Evolutionary conservation across 306 rosid genomes (phyloP).

Genomic region (Pueraria montana): DNA sequence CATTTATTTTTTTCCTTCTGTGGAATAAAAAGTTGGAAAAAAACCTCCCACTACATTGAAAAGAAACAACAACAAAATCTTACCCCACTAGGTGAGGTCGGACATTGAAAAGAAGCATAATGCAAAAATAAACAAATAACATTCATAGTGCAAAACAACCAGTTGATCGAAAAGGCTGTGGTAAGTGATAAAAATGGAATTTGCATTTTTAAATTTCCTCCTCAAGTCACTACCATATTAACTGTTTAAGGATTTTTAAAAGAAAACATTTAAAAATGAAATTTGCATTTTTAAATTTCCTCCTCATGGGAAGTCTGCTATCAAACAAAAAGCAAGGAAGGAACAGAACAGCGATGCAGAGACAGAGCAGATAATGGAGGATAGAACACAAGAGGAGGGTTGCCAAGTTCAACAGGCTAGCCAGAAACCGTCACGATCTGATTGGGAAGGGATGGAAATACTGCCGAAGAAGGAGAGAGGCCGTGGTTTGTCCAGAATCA

Average conservation of each 20-base stretch:
- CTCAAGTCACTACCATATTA: conserved; percentile 2
- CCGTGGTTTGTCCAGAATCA: background rate
- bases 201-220: background rate
- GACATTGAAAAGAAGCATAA: conserved; percentile 30
- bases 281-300: too few relatives aligned
- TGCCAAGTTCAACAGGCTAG: background rate
- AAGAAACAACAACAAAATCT: background rate
- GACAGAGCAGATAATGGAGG: background rate
- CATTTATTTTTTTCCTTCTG: background rate
- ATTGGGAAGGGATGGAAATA: background rate
- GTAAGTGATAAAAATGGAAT: background rate
- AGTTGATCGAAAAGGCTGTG: conserved; percentile 3
- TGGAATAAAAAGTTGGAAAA: conserved; percentile 2
- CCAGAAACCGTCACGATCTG: background rate
- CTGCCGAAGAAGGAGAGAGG: background rate
- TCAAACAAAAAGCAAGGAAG: background rate
- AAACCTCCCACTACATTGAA: background rate
- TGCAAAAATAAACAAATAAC: conserved; percentile 6
- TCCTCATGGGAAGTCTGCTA: background rate
- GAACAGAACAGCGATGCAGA: background rate
- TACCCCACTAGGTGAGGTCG: background rate
- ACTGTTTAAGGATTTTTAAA: background rate
- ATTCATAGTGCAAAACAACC: conserved; percentile 11
- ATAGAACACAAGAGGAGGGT: background rate
- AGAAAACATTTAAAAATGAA: background rate